phyloP scores from a whole-genome alignment of 345 rosid species.

The Tarenaya hassleriana region DNA sequence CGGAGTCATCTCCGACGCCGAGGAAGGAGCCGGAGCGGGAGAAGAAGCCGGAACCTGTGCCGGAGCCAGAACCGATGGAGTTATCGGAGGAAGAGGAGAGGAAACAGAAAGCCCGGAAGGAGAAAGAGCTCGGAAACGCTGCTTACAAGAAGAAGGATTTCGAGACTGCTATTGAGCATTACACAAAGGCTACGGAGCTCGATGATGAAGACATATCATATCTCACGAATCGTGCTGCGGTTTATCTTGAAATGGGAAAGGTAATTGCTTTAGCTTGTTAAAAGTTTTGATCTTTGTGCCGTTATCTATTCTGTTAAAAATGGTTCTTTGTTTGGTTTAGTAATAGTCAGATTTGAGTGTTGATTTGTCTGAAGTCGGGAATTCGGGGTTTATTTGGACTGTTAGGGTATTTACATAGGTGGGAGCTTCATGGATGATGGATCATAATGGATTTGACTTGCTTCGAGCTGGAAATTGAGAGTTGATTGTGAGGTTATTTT shows the following conservation, averaged over 20 bases:
- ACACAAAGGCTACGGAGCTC: constrained; percentile 73
- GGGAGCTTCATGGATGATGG: background rate
- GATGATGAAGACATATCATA: constrained; percentile 86
- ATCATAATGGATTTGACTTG: background rate
- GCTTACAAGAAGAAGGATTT: constrained; percentile 94
- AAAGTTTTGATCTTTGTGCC: background rate
- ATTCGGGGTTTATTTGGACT: background rate
- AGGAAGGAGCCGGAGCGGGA: constrained; percentile 20
- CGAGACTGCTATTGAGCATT: constrained; percentile 70
- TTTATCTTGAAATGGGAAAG: constrained; percentile 84
- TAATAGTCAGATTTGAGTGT: background rate
- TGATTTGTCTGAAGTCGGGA: background rate
- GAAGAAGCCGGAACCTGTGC: constrained; percentile 27
- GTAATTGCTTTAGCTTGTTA: constrained; percentile 29
- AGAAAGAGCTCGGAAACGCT: constrained; percentile 79
- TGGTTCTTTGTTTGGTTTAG: background rate
- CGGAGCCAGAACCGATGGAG: constrained; percentile 24
- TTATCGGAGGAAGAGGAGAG: constrained; percentile 34
- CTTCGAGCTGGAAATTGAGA: background rate
- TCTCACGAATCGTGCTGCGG: constrained; percentile 87
- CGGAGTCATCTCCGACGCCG: constrained; percentile 25
- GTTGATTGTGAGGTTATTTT: too few species aligned
- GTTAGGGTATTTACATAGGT: background rate
- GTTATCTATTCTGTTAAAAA: background rate
- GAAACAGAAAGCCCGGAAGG: constrained; percentile 41